These are phyloP conservation scores for Cornus controversa DNA, from an alignment of 148 eudicot species.

Conservation along the genomic window DNA sequence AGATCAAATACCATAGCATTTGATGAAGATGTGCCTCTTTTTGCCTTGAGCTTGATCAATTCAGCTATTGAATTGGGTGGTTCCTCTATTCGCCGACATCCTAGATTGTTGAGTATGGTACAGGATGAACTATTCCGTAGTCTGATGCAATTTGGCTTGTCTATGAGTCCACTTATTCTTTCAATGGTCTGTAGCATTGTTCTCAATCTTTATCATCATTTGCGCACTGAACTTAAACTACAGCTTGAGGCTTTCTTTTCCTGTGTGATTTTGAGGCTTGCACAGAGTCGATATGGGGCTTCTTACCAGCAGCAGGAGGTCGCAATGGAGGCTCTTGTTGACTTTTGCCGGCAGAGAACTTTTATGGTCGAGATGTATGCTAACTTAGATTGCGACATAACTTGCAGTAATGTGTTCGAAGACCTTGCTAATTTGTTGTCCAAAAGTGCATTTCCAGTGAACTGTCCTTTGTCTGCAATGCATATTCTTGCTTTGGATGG, in stretches of 20 bases:
- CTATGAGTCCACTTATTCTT: conserved; percentile 84
- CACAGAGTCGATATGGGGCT: conserved; percentile 84
- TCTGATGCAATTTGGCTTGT: conserved; percentile 88
- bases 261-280: conserved; percentile 74
- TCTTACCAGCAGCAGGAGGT: conserved; percentile 95
- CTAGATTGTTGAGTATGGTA: conserved; percentile 65
- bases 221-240: conserved; percentile 68
- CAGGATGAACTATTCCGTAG: conserved; percentile 81
- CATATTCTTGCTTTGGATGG: conserved; percentile 94
- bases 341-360: conserved; percentile 84
- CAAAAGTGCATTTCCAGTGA: conserved; percentile 94
- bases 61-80: conserved; percentile 88
- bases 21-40: conserved; percentile 92
- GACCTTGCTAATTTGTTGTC: conserved; percentile 85
- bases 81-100: conserved; percentile 66
- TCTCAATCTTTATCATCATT: conserved; percentile 77
- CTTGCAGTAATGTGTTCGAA: conserved; percentile 88
- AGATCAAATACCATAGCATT: conserved; percentile 69
- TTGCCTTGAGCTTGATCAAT: conserved; percentile 84
- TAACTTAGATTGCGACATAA: conserved; percentile 89
- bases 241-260: conserved; percentile 92
- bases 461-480: conserved; percentile 79
- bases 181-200: conserved; percentile 92
- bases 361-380: conserved; percentile 91
- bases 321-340: conserved; percentile 98